Evolutionary conservation across 176 grass and related monocot species (phyloP).

Genomic region (Eleusine indica): DNA sequence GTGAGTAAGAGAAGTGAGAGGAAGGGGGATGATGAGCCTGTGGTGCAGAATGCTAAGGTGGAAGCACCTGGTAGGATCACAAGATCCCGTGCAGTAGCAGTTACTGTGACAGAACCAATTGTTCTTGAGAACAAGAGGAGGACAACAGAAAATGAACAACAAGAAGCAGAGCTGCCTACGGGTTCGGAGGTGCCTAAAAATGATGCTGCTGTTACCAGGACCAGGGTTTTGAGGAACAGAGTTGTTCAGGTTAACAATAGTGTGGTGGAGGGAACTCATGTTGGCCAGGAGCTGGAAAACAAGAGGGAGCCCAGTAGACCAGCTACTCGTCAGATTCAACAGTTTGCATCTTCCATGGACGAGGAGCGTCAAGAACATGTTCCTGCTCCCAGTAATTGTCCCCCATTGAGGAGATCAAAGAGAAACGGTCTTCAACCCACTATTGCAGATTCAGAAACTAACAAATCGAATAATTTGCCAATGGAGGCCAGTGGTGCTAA

Average conservation of each 20-base stretch:
- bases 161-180: neutral
- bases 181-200: neutral
- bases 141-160: neutral
- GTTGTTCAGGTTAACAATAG: neutral
- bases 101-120: neutral
- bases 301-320: constrained; percentile 8
- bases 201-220: constrained; percentile 25
- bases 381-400: constrained; percentile 18
- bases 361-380: constrained; percentile 12
- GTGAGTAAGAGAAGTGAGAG: constrained; percentile 20
- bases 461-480: neutral
- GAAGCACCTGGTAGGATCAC: constrained; percentile 20
- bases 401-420: neutral
- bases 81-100: constrained; percentile 22
- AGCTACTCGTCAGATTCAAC: constrained; percentile 14
- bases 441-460: constrained; percentile 24
- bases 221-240: constrained; percentile 39
- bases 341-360: constrained; percentile 17
- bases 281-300: constrained; percentile 14
- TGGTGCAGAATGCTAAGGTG: constrained; percentile 9
- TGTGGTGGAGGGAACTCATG: neutral
- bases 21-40: constrained; percentile 1
- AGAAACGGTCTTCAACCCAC: constrained; percentile 8
- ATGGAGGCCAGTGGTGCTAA: constrained; percentile 21
- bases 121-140: constrained; percentile 34